Evolutionary conservation across 306 rosid genomes (phyloP), one percentile per base, ranked within the genome.

Genomic region (Alnus glutinosa): DNA sequence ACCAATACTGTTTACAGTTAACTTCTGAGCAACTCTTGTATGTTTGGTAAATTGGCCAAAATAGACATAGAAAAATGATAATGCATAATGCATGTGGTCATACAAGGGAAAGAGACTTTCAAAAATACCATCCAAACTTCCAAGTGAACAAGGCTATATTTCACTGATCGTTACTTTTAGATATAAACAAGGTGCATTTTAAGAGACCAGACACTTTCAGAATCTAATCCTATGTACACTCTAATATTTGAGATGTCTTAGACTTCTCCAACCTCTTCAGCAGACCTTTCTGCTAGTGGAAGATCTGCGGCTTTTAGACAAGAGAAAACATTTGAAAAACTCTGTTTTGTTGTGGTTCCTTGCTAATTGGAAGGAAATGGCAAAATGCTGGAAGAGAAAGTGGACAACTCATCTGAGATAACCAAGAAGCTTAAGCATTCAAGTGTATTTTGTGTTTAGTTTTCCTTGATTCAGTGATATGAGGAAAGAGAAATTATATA

Each of bases 1-100:
- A 63, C 36, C 61, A 79, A 79, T 78, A 85, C 50, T 70, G 46
- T 57, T 76, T 32, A 64, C 72, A 63, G 80, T 74, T 49, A 63
- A 48, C 52, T 77, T 13, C 30, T 44, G 49, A 62, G 79, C 19
- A 37, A 34, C 52, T 15, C 46, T 36, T 15, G 36, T 4, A 55
- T 28, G 44, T 79, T 74, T 78, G 44, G 80, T 63, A 73, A 74
- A 79, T 51, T 23, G 28, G 30, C 46, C 13, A 36, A 59, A 36
- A 44, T 67, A 72, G 58, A 57, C 55, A 75, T 39, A 70, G 14
- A 75, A 55, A 7, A 70, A 55, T 67, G 64, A 55, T 70, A 32
- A 61, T 63, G 68, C 77, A 55, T 70, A 32, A 61, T 63, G 68
- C 77, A 54, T 48, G 18, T 77, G 49, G 77, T 80, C 55, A 55